These are phyloP conservation scores for Mrakia blollopis DNA, from an alignment of 768 basidiomycete species.

Conservation along the genomic window DNA sequence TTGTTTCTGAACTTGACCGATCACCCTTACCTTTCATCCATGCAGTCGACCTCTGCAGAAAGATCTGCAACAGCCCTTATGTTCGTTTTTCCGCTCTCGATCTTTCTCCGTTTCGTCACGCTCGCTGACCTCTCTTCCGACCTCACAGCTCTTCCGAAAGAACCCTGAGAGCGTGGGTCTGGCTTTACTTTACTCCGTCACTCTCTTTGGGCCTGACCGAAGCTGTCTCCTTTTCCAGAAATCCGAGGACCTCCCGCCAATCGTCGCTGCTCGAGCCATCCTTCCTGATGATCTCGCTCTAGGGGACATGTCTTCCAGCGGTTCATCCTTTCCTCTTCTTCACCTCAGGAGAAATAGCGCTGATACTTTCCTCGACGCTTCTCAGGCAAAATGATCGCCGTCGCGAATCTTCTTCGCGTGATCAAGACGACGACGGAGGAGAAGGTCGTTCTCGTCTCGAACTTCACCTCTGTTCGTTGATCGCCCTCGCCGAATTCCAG, in stretches of 20 bases:
- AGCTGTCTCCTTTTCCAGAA: background rate
- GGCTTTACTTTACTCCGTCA: background rate
- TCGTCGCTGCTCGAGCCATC: conserved; percentile 13
- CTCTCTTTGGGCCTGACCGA: background rate
- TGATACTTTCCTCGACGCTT: background rate
- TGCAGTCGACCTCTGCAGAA: conserved; percentile 64
- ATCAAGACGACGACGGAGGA: conserved; percentile 70
- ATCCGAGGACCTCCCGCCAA: background rate
- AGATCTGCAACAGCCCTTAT: conserved; percentile 89
- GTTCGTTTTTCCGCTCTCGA: conserved; percentile 45
- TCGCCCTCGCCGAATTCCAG: background rate
- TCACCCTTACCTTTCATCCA: background rate
- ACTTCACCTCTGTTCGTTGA: conserved; percentile 58
- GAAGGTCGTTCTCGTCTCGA: conserved; percentile 88
- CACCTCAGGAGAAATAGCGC: background rate
- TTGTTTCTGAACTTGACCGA: no score
- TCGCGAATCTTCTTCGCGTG: conserved; percentile 59
- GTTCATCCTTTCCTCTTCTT: conserved; percentile 47
- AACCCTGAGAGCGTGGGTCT: background rate
- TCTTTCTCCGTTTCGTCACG: conserved; percentile 40
- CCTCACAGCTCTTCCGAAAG: conserved; percentile 10
- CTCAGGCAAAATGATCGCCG: conserved; percentile 66
- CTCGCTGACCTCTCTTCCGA: conserved; percentile 32
- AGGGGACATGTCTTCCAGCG: conserved; percentile 68
- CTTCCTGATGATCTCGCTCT: conserved; percentile 28